Conservation (phyloP, 345 rosid species). For the Noccaea caerulescens region DNA sequence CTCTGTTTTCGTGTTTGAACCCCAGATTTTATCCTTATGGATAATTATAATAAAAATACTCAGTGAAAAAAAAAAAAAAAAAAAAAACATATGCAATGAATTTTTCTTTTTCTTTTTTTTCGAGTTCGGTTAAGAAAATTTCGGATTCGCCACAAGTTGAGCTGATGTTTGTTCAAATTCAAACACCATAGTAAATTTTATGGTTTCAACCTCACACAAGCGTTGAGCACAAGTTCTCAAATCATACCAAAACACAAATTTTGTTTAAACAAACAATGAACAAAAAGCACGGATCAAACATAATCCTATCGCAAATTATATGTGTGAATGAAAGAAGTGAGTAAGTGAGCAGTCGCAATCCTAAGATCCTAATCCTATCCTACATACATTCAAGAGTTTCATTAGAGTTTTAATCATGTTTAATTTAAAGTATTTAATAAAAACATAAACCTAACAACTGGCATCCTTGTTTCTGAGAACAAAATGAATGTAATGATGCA, state of each 20-base stretch:
- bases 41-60: too few relatives aligned
- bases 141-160: too few relatives aligned
- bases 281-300: background rate
- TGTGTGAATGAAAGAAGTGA: background rate
- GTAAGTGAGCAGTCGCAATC: background rate
- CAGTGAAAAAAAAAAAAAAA: too few relatives aligned
- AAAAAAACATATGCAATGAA: too few relatives aligned
- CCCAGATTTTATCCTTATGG: too few relatives aligned
- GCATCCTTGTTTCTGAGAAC: background rate
- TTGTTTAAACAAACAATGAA: slow-evolving; percentile 3
- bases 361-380: background rate
- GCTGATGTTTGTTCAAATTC: too few relatives aligned
- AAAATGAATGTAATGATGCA: background rate
- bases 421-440: background rate
- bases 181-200: too few relatives aligned
- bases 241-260: background rate
- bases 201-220: background rate
- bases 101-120: too few relatives aligned
- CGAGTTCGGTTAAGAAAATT: too few relatives aligned
- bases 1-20: too few relatives aligned
- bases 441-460: slow-evolving; percentile 11
- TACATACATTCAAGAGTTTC: background rate
- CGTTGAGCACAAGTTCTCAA: background rate
- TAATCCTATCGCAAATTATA: background rate
- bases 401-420: background rate